A percentile compares a stretch with the other conserved stretches of the same genome.
Conservation (phyloP, 805 yeast genomes). For the Ogataea minuta region DNA sequence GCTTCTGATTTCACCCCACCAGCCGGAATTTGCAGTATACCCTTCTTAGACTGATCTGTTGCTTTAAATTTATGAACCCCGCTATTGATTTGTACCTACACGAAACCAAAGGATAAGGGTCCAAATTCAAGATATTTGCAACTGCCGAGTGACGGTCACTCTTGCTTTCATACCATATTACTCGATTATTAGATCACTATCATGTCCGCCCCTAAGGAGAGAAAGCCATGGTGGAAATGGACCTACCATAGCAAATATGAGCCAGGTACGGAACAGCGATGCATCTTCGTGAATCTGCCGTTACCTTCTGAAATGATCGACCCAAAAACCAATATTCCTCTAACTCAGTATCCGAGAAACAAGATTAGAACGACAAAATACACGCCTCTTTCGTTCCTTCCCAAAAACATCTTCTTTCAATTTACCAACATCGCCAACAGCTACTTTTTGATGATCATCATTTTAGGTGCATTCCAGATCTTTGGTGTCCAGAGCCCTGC, state of each 20-base stretch:
- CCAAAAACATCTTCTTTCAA: conserved; percentile 53
- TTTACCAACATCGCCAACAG: conserved; percentile 59
- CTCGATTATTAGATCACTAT: background rate
- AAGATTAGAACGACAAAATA: conserved; percentile 63
- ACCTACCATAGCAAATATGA: conserved; percentile 2
- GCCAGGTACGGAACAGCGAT: conserved; percentile 32
- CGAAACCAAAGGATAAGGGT: background rate
- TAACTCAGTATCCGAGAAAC: conserved; percentile 46
- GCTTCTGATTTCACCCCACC: too few species aligned
- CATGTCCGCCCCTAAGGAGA: conserved; percentile 4
- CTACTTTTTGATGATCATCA: conserved; percentile 55
- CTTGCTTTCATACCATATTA: too few species aligned
- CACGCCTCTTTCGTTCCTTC: conserved; percentile 56
- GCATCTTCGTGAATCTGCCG: conserved; percentile 54
- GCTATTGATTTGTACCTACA: background rate
- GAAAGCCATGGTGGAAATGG: conserved; percentile 6
- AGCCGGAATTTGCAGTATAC: too few species aligned
- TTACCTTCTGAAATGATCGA: conserved; percentile 61
- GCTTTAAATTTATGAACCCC: too few species aligned
- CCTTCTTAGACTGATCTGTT: too few species aligned
- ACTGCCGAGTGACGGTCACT: too few species aligned
- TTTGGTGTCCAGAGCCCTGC: conserved; percentile 76
- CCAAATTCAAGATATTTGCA: background rate
- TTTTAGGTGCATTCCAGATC: conserved; percentile 59
- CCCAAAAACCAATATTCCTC: conserved; percentile 48